A percentile compares a stretch with the other conserved stretches of the same genome.
phyloP scores from a whole-genome alignment of 495 filamentous ascomycete genomes.

The Penicillium tannophilum region DNA sequence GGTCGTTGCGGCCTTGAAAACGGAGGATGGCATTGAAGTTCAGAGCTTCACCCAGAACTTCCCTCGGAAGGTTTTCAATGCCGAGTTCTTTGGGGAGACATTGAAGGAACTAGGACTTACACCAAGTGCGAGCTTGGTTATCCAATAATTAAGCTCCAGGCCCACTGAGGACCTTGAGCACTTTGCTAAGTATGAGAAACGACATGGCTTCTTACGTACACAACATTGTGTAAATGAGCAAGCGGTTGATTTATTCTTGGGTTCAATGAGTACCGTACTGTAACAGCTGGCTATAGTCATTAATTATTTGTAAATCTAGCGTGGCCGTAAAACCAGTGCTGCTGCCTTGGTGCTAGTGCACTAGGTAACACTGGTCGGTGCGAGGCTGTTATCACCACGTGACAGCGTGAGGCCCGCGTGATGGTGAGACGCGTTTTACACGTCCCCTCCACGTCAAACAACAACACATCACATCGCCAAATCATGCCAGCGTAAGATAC shows the following conservation, averaged over 20 bases:
- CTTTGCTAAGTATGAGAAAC: conserved; percentile 19
- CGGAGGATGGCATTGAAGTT: conserved; percentile 65
- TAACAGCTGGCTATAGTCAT: not conserved
- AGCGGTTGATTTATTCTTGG: conserved; percentile 1
- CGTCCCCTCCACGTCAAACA: conserved; percentile 16
- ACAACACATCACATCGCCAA: conserved; percentile 11
- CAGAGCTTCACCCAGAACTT: conserved; percentile 82
- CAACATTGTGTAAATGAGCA: not conserved
- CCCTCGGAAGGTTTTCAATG: conserved; percentile 79
- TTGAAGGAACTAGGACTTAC: conserved; percentile 89
- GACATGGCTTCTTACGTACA: conserved; percentile 9
- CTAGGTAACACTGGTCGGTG: not conserved
- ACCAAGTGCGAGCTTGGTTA: conserved; percentile 84
- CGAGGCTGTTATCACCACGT: conserved; percentile 38
- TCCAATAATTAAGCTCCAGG: conserved; percentile 46
- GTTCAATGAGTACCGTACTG: not conserved
- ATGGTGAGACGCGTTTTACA: conserved; percentile 30
- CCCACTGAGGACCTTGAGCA: conserved; percentile 4
- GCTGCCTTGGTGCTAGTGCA: not conserved
- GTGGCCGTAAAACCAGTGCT: conserved; percentile 3
- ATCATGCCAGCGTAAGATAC: conserved; percentile 50
- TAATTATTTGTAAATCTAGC: too few relatives aligned
- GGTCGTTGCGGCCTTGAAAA: conserved; percentile 72
- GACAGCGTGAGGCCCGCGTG: conserved; percentile 42
- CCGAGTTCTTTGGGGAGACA: conserved; percentile 83